Percentiles rank a stretch among this genome's conserved stretches.
phyloP scores from a whole-genome alignment of 768 basidiomycete species.

The Lactarius evosmus region DNA sequence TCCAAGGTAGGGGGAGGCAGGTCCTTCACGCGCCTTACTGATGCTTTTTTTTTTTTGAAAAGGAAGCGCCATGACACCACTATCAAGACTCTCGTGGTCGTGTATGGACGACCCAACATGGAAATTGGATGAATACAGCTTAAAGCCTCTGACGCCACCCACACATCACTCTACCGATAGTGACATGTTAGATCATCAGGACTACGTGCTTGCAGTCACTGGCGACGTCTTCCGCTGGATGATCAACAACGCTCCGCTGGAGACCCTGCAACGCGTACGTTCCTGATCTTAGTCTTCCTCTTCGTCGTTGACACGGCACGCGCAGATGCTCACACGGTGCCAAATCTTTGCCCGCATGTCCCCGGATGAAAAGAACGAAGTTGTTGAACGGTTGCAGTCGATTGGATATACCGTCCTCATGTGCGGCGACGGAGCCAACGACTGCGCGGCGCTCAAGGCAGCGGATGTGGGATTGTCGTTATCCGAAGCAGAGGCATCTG shows the following conservation, averaged over 20 bases:
- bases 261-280: constrained; percentile 87
- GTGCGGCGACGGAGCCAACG: constrained; percentile 99
- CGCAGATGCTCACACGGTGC: constrained; percentile 93
- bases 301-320: constrained; percentile 1
- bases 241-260: constrained; percentile 89
- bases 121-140: constrained; percentile 84
- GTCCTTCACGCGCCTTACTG: background rate
- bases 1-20: constrained; percentile 49
- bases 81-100: constrained; percentile 80
- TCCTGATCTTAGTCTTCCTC: background rate
- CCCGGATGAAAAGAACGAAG: constrained; percentile 98
- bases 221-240: constrained; percentile 99
- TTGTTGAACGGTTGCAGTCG: constrained; percentile 89
- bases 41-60: background rate
- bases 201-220: constrained; percentile 88
- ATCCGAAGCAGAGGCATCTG: constrained; percentile 97
- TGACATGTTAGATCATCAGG: constrained; percentile 72
- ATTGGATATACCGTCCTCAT: constrained; percentile 96
- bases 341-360: constrained; percentile 99
- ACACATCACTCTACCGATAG: constrained; percentile 67
- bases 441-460: constrained; percentile 96
- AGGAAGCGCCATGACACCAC: constrained; percentile 54
- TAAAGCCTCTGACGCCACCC: constrained; percentile 74
- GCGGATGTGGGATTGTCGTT: constrained; percentile 96
- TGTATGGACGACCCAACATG: constrained; percentile 84